Evolutionary conservation across 495 filamentous ascomycete genomes (phyloP).

Genomic region (Talaromyces thailandensis): DNA sequence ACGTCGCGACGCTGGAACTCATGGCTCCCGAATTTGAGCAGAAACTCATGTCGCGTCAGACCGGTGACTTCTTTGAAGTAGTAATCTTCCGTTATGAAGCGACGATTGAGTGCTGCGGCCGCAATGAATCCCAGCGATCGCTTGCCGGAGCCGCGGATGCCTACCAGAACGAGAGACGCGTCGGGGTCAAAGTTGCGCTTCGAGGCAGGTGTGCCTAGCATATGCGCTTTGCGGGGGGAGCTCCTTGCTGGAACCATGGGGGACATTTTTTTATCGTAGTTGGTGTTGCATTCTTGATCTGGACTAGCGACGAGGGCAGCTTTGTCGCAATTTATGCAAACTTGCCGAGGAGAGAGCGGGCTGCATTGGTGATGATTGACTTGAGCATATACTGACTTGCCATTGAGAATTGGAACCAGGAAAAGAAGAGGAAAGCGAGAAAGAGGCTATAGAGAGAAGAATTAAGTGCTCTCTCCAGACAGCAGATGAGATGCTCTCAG

Average conservation of each 20-base stretch:
- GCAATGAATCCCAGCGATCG: conserved; percentile 72
- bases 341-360: not conserved
- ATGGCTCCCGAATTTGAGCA: conserved; percentile 53
- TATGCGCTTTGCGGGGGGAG: conserved; percentile 12
- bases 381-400: not conserved
- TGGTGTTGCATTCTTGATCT: not conserved
- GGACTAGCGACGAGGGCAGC: not conserved
- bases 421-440: not conserved
- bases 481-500: not conserved
- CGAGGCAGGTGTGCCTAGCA: not conserved
- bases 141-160: conserved; percentile 70
- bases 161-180: conserved; percentile 69
- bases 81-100: conserved; percentile 68
- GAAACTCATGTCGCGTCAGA: conserved; percentile 51
- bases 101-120: conserved; percentile 61
- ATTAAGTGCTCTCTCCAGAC: not conserved
- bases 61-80: conserved; percentile 66
- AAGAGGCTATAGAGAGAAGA: not conserved
- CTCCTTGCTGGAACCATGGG: conserved; percentile 3
- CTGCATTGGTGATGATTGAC: not conserved
- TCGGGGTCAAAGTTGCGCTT: conserved; percentile 44
- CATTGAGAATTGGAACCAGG: not conserved
- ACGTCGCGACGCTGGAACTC: conserved; percentile 57
- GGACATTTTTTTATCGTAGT: not conserved
- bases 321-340: not conserved